These are phyloP conservation scores for Globisporangium sylvaticum DNA, from an alignment of 352 stramenopile species.

Conservation along the genomic window DNA sequence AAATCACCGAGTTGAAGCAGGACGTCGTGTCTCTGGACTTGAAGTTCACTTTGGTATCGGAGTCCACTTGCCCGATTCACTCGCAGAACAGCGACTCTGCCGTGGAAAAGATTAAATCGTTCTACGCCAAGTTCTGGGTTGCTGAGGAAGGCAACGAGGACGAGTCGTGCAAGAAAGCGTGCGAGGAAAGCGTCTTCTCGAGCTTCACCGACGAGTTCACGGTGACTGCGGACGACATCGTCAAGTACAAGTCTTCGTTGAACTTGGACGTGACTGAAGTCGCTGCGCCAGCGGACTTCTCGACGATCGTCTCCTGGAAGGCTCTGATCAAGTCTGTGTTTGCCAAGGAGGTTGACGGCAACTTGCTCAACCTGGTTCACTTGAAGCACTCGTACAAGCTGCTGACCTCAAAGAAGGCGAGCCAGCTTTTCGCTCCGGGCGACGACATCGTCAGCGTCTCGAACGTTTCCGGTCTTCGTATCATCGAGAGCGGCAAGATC, in stretches of 20 bases:
- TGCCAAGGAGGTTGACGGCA: slow-evolving; percentile 74
- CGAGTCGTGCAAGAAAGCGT: slow-evolving; percentile 53
- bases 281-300: slow-evolving; percentile 64
- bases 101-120: slow-evolving; percentile 61
- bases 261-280: slow-evolving; percentile 27
- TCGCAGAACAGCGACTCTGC: slow-evolving; percentile 29
- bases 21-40: slow-evolving; percentile 49
- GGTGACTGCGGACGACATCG: slow-evolving; percentile 50
- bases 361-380: slow-evolving; percentile 81
- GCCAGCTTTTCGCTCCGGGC: slow-evolving; percentile 45
- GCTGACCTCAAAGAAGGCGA: slow-evolving; percentile 24
- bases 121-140: slow-evolving; percentile 79
- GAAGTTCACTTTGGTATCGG: slow-evolving; percentile 36
- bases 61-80: slow-evolving; percentile 50
- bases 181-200: slow-evolving; percentile 50
- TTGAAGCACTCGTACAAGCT: slow-evolving; percentile 84
- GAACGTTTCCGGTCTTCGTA: slow-evolving; percentile 69
- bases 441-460: slow-evolving; percentile 71
- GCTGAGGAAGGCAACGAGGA: slow-evolving; percentile 55
- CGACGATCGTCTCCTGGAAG: slow-evolving; percentile 77
- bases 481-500: slow-evolving; percentile 78
- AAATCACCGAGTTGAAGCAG: slow-evolving; percentile 40
- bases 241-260: slow-evolving; percentile 57
- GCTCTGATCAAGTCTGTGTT: slow-evolving; percentile 83
- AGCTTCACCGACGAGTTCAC: slow-evolving; percentile 64